Base-by-base conservation (phyloP, 441 rosid species). In the California macrophylla region DNA sequence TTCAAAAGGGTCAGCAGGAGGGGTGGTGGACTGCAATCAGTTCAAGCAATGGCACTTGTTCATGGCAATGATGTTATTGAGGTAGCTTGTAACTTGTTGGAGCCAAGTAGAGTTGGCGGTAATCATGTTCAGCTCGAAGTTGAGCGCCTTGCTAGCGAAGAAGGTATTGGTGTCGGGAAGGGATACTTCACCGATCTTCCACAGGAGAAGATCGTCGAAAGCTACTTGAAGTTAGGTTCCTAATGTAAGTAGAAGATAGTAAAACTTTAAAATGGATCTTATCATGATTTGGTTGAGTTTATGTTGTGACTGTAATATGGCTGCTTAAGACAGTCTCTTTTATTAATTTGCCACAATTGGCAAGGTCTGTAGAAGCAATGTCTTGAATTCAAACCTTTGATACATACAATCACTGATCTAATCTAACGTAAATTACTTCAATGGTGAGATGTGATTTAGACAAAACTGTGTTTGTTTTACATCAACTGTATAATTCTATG, bases 1-100 rank as follows among this genome's bases (percentile, higher is more conserved):
- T 88, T 70, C 80, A 88, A 86, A 78, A 78, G 63, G 72, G 86
- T 79, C 0, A 87, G 96, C 56, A 88, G 83, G 72, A 85, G 96
- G 80, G 89, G 96, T 69, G 96, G 93, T 0, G 94, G 98, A 7
- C 84, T 91, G 73, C 74, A 79, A 63, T 85, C 87, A 6, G 96
- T 93, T 50, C 94, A 93, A 82, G 91, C 96, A 63, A 91, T 93
- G 98, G 97, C 94, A 26, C 89, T 93, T 54, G 80, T 80, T 64
- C 91, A 89, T 18, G 83, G 83, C 29, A 83, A 84, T 69, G 82
- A 79, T 40, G 74, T 85, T 21, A 88, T 77, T 40, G 98, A 91
- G 80, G 96, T 93, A 24, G 98, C 92, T 0, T 91, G 96, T 79
- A 91, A 91, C 79, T 75, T 93, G 85, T 74, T 91, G 85, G 85